Evolutionary conservation across 129 eudicot species (phyloP).

Genomic region (Flaveria brownii): DNA sequence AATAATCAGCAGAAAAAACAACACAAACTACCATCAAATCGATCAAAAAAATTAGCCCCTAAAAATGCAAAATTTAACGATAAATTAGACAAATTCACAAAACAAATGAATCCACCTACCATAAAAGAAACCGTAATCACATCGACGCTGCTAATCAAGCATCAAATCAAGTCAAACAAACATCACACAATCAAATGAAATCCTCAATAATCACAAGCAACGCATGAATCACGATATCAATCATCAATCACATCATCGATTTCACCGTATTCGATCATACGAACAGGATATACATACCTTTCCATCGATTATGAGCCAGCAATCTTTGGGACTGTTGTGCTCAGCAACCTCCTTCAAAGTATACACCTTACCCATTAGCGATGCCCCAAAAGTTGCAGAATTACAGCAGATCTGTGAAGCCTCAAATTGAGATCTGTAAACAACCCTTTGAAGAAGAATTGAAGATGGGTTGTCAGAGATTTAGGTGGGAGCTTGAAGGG

Average conservation of each 20-base stretch:
- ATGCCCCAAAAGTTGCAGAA: background rate
- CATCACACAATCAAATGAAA: too few relatives aligned
- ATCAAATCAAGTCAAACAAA: too few relatives aligned
- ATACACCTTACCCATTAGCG: slow-evolving; percentile 39
- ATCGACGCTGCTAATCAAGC: too few relatives aligned
- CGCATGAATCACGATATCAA: background rate
- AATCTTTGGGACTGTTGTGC: slow-evolving; percentile 78
- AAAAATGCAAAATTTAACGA: background rate
- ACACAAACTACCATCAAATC: slow-evolving; percentile 3
- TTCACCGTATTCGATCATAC: background rate
- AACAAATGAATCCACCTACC: background rate
- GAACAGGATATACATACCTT: slow-evolving; percentile 51
- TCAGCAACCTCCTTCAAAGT: slow-evolving; percentile 69
- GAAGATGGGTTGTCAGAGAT: slow-evolving; percentile 12
- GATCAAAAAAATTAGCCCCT: slow-evolving; percentile 7
- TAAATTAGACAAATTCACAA: background rate
- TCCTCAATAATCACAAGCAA: too few relatives aligned
- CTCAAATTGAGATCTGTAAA: background rate
- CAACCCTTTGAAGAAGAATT: background rate
- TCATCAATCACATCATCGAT: slow-evolving; percentile 9
- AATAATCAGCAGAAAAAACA: background rate
- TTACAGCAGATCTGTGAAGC: background rate
- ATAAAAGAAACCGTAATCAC: too few relatives aligned
- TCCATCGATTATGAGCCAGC: slow-evolving; percentile 84
- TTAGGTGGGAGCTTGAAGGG: slow-evolving; percentile 17